Base-by-base conservation (phyloP, 2,329 filamentous ascomycete species). In the Cladophialophora exuberans region DNA sequence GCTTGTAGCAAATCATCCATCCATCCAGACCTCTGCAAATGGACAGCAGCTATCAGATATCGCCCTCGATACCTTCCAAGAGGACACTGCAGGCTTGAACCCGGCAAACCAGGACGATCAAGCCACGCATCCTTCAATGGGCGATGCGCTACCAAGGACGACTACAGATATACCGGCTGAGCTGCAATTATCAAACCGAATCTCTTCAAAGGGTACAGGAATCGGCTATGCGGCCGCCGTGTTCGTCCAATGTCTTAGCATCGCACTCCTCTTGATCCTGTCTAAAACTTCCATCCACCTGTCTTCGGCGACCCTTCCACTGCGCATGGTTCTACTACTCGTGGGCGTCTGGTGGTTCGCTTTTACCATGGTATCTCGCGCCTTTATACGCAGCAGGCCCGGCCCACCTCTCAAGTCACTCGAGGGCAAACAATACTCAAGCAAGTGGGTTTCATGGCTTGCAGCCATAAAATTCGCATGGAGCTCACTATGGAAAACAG, bases 261-360 rank as follows among this genome's bases (percentile, higher is more conserved):
- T n/a, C n/a, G n/a, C n/a, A n/a, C n/a, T n/a, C n/a, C n/a, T n/a
- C n/a, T n/a, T n/a, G 70, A 87, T 89, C 57, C 68, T 90, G 2
- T 86, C 87, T 48, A 93, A 97, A 57, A 72, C 89, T 44, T 82
- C 97, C 35, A 81, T 97, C 2, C 79, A 91, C 33, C 73, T 77
- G 2, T 83, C 89, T 68, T 81, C 84, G 31, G 92, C 90, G 57
- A 88, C 89, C 3, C 92, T 88, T 0, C 89, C 90, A 0, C 85
- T 97, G 41, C 86, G 92, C 2, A 79, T 97, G 3, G 93, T 94
- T 0, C 80, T 99, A 7, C 91, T 95, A 70, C 74, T 92, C 54
- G 86, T 97, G 49, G 94, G 94, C 28, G 71, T 84, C 22, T 99
- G 94, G 94, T 99, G 94, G 94, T 84, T 92, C 39, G 56, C 88